phyloP scores from a whole-genome alignment of 2,329 filamentous ascomycete species.

The Metarhizium anisopliae region DNA sequence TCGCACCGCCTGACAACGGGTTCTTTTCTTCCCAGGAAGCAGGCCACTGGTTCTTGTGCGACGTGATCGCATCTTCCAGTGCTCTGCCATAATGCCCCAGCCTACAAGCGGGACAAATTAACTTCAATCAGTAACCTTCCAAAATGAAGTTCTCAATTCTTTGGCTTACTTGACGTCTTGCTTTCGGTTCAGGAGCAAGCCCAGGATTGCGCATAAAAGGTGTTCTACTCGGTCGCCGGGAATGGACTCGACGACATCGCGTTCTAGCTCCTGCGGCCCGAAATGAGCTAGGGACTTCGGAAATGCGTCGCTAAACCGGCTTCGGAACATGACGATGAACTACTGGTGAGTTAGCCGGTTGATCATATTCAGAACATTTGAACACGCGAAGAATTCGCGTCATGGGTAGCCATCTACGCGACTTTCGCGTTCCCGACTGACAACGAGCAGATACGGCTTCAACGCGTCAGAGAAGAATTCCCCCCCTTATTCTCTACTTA shows the following conservation, averaged over 20 bases:
- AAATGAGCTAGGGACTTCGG: constrained; percentile 81
- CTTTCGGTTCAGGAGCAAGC: constrained; percentile 88
- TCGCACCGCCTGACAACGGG: constrained; percentile 70
- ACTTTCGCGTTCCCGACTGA: neutral
- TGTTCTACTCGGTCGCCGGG: constrained; percentile 81
- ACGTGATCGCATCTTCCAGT: constrained; percentile 82
- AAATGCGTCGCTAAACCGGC: constrained; percentile 84
- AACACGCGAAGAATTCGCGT: constrained; percentile 47
- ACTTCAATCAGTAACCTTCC: constrained; percentile 11
- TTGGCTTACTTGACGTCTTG: constrained; percentile 91
- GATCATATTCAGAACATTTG: constrained; percentile 5
- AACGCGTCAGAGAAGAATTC: neutral
- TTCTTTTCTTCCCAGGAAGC: constrained; percentile 73
- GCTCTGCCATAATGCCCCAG: constrained; percentile 88
- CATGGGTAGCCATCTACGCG: constrained; percentile 20
- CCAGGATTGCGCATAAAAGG: constrained; percentile 80
- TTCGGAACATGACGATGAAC: constrained; percentile 98
- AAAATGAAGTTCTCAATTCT: too few relatives aligned
- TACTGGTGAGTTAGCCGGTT: constrained; percentile 27
- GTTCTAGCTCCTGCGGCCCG: constrained; percentile 90
- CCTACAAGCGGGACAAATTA: constrained; percentile 36
- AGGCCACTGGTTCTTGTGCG: constrained; percentile 84
- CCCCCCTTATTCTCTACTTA: constrained; percentile 42
- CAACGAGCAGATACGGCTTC: neutral
- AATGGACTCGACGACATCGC: constrained; percentile 65